Base-by-base conservation (phyloP, 164 flowering plant genomes). In the Vitis cinerea region DNA sequence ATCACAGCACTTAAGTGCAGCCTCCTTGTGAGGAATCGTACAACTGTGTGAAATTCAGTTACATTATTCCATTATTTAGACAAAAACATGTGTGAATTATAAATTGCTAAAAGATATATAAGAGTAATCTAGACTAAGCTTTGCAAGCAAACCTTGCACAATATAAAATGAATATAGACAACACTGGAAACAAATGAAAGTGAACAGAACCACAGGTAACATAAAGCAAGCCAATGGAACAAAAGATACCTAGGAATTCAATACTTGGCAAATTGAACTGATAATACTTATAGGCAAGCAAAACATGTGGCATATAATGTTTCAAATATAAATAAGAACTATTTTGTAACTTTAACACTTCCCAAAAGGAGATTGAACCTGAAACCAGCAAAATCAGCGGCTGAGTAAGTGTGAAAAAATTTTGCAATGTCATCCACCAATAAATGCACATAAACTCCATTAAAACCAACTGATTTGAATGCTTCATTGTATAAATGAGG, bases 11-110 rank as follows among this genome's bases (percentile, higher is more conserved):
- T 81, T 70, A 62, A 87, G 78, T 44, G 92, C 97, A 55, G 77
- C 93, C 79, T 95, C 98, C 79, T 95, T 95, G 83, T 95, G 97
- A 61, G 97, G 99, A 82, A 95, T 93, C 58, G 97, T 90, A 73
- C 86, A 82, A 73, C 98, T 95, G 96, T 31, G 4, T 77, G 75
- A 68, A 64, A 71, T 66, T 61, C 31, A 31, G 63, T 10, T n/a
- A 56, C 37, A 53, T 61, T 67, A 57, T 10, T 50, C 27, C 44
- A 37, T 37, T 37, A 37, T 37, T 37, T 3, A 37, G 0, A 37
- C 27, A 37, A 37, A 37, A 37, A 37, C 44, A 37, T 37, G 44
- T 37, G 44, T 37, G 44, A 37, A 37, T 37, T 37, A 37, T 37
- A 37, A 37, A 37, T 37, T 37, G 44, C 44, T 37, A 6, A 37